phyloP scores from a whole-genome alignment of 208 protist genomes.

The Novymonas esmeraldas region DNA sequence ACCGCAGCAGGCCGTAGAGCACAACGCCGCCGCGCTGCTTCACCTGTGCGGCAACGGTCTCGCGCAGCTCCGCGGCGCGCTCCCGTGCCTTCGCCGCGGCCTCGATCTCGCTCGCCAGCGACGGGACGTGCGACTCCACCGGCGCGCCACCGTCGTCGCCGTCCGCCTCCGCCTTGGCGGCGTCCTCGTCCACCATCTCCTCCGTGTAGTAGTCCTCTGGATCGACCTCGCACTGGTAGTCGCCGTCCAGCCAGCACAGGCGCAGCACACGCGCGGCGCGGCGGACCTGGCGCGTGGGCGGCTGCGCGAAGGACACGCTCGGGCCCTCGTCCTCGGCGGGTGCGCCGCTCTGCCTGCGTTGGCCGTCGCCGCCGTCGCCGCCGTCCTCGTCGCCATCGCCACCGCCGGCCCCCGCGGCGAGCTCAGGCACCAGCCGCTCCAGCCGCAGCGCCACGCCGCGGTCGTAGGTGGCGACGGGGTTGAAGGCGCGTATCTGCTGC shows the following conservation, averaged over 20 bases:
- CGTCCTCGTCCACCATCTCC: slow-evolving; percentile 45
- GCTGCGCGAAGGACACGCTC: slow-evolving; percentile 54
- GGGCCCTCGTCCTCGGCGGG: slow-evolving; percentile 12
- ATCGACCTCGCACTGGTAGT: slow-evolving; percentile 64
- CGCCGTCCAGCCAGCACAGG: slow-evolving; percentile 59
- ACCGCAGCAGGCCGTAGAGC: slow-evolving; percentile 67
- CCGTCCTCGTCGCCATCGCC: slow-evolving; percentile 12
- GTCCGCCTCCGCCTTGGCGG: slow-evolving; percentile 12
- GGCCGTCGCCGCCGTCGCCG: slow-evolving; percentile 8
- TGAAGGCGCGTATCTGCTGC: slow-evolving; percentile 76
- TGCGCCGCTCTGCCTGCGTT: slow-evolving; percentile 24
- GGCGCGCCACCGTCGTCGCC: background rate
- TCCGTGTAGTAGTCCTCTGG: slow-evolving; percentile 61
- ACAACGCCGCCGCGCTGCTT: slow-evolving; percentile 62
- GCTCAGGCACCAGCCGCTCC: slow-evolving; percentile 34
- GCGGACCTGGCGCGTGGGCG: slow-evolving; percentile 68
- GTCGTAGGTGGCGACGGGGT: slow-evolving; percentile 76
- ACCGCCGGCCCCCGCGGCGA: slow-evolving; percentile 21
- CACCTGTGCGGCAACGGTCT: slow-evolving; percentile 46
- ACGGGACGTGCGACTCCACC: slow-evolving; percentile 7
- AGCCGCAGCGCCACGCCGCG: slow-evolving; percentile 44
- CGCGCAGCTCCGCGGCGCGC: slow-evolving; percentile 37
- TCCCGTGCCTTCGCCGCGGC: slow-evolving; percentile 25
- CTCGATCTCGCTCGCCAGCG: slow-evolving; percentile 29
- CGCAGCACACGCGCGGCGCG: slow-evolving; percentile 74